phyloP scores from a whole-genome alignment of 371 early-diverging fungal species.

The Rhizopus microsporus region DNA sequence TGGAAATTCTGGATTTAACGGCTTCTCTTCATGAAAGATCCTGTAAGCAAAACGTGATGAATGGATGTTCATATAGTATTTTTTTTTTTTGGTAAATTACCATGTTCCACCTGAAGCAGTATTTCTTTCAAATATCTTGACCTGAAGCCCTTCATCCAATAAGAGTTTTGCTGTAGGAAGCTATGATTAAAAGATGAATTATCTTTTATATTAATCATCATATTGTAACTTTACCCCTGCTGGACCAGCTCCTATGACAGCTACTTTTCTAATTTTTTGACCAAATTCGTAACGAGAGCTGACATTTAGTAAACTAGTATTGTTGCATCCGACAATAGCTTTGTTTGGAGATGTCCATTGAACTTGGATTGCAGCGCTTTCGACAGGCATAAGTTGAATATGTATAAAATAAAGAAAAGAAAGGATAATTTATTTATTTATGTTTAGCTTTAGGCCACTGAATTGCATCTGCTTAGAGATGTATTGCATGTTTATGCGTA shows the following conservation, averaged over 20 bases:
- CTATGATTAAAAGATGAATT: constrained; percentile 10
- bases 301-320: not conserved
- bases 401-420: not conserved
- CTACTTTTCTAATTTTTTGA: constrained; percentile 29
- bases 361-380: constrained; percentile 10
- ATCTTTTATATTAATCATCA: not conserved
- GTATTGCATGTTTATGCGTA: too few relatives aligned
- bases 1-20: constrained; percentile 18
- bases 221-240: constrained; percentile 28
- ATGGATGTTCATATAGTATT: not conserved
- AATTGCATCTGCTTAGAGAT: too few relatives aligned
- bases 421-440: not conserved
- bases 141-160: constrained; percentile 35
- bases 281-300: constrained; percentile 4
- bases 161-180: constrained; percentile 36
- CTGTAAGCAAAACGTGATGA: not conserved
- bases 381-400: constrained; percentile 16
- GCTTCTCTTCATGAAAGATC: constrained; percentile 21
- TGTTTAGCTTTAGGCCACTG: too few relatives aligned
- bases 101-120: constrained; percentile 37
- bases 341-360: constrained; percentile 15
- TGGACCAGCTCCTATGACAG: constrained; percentile 49
- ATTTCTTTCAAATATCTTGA: constrained; percentile 37
- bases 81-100: constrained; percentile 10
- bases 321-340: not conserved